Base-by-base conservation (phyloP, 2,329 filamentous ascomycete genomes). In the Colletotrichum tabaci region DNA sequence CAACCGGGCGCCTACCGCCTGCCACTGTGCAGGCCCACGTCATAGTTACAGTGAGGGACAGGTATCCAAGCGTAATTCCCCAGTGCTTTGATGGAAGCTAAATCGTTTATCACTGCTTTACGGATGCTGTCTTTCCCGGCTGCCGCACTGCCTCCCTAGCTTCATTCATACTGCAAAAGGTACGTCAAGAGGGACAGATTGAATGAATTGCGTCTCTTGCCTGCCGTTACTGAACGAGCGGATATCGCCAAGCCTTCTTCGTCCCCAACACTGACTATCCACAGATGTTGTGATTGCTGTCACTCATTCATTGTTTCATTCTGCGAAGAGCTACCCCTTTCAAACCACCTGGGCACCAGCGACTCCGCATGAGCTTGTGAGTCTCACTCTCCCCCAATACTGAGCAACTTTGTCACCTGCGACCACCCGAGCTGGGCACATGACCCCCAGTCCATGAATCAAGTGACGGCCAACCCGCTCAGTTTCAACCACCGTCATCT, bases 361-460 rank as follows among this genome's bases (percentile, higher is more conserved):
- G 26, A 53, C 47, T 60, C 42, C 55, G 40, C 55, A 49, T 35
- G 26, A 53, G 55, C 62, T 70, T 64, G 52, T 55, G 21, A 52
- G 55, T 56, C 26, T 44, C 35, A 49, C 16, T 46, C 13, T n/a
- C 23, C 40, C 60, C 64, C 47, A 35, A 46, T 16, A 53, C 61
- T 55, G 13, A 18, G n/a, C 53, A 46, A 40, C 30, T 46, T 35
- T 21, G 57, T 71, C 68, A 71, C 64, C 68, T 68, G 68, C 44
- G 42, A 60, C 49, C 42, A 13, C 46, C 13, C n/a, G 56, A 35
- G 21, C 35, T 23, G 23, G 26, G 57, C 65, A 57, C 68, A 62
- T 67, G 57, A 68, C 57, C 23, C 30, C 15, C 23, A 38, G 42
- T 30, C 18, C 23, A 12, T 38, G 46, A 16, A 53, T 67, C 50